phyloP scores from a whole-genome alignment of 768 basidiomycete genomes.

The Macrolepiota albuminosa region DNA sequence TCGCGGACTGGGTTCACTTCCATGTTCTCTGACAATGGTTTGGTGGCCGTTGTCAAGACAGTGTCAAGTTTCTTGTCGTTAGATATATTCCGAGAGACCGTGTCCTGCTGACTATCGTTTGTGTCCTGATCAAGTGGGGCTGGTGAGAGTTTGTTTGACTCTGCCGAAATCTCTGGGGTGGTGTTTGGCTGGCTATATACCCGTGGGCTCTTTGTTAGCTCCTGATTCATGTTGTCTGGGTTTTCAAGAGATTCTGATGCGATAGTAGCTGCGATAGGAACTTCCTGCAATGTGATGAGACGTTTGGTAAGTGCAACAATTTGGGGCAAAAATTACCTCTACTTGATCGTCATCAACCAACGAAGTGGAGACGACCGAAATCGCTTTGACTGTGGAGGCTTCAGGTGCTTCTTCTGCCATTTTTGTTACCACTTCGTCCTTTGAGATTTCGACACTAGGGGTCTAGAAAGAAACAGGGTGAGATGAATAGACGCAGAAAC shows the following conservation, averaged over 20 bases:
- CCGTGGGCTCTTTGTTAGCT: slow-evolving; percentile 12
- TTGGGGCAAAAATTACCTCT: background rate
- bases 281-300: background rate
- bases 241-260: background rate
- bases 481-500: background rate
- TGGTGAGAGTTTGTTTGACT: slow-evolving; percentile 12
- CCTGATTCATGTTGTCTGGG: background rate
- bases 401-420: background rate
- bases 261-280: background rate
- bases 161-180: slow-evolving; percentile 11
- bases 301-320: background rate
- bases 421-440: background rate
- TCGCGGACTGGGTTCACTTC: background rate
- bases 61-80: background rate
- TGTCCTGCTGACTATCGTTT: background rate
- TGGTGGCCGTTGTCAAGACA: background rate
- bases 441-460: background rate
- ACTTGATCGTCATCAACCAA: background rate
- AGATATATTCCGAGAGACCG: background rate
- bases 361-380: background rate
- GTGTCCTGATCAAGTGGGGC: slow-evolving; percentile 2
- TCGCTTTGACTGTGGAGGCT: background rate
- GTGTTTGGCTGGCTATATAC: slow-evolving; percentile 17
- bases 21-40: background rate
- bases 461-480: background rate